A percentile compares a stretch with the other conserved stretches of the same genome.
phyloP scores from a whole-genome alignment of 2,329 filamentous ascomycete genomes.

The Aspergillus costaricaensis region DNA sequence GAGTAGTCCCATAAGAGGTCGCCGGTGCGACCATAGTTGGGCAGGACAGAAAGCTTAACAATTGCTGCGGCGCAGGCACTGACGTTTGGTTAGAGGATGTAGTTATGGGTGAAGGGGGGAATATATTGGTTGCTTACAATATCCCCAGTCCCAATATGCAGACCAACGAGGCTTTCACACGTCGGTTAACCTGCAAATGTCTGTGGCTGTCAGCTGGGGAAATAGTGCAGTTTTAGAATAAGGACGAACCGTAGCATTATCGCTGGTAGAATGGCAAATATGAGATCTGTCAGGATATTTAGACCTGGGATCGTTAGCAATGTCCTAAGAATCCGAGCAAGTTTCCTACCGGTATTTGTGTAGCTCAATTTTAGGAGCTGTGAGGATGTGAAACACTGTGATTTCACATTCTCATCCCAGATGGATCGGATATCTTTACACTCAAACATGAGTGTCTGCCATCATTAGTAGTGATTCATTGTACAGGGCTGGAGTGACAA shows the following conservation, averaged over 20 bases:
- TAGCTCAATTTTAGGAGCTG: conserved; percentile 49
- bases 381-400: conserved; percentile 45
- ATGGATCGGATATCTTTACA: conserved; percentile 50
- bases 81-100: background rate
- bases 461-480: conserved; percentile 28
- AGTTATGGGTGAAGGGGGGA: background rate
- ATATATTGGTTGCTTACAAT: conserved; percentile 35
- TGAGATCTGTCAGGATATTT: conserved; percentile 46
- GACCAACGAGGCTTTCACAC: conserved; percentile 41
- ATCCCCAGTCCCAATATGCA: conserved; percentile 45
- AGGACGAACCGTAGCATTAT: conserved; percentile 39
- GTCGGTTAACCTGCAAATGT: conserved; percentile 42
- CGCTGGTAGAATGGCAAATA: conserved; percentile 44
- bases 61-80: conserved; percentile 46
- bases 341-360: conserved; percentile 36
- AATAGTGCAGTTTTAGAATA: too few species aligned
- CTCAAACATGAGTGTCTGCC: conserved; percentile 51
- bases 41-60: conserved; percentile 45
- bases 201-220: conserved; percentile 5
- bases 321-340: background rate
- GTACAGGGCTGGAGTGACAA: conserved; percentile 9
- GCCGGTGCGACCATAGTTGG: conserved; percentile 42
- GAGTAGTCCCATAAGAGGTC: conserved; percentile 51
- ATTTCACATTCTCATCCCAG: conserved; percentile 47
- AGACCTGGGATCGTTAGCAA: conserved; percentile 13